phyloP scores from a whole-genome alignment of 176 grass and related monocot genomes.

The bread wheat (Triticum aestivum) region DNA sequence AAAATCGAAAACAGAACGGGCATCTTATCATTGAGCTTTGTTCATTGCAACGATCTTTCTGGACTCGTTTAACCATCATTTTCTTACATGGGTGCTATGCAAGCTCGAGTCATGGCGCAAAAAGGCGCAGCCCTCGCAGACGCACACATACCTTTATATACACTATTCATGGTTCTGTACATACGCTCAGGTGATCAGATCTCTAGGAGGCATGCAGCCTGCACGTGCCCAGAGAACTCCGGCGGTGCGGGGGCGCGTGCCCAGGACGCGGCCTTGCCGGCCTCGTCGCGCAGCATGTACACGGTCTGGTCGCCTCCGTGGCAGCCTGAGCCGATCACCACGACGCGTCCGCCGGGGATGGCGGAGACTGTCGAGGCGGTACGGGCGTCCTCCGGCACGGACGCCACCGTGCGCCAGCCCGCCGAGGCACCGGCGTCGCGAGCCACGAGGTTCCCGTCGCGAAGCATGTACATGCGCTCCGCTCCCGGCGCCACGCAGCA shows the following conservation, averaged over 20 bases:
- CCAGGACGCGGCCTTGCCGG: slow-evolving; percentile 47
- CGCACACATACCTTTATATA: background rate
- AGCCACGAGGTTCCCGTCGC: slow-evolving; percentile 46
- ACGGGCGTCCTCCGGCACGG: slow-evolving; percentile 58
- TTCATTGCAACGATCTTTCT: background rate
- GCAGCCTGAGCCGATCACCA: slow-evolving; percentile 56
- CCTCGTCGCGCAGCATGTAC: slow-evolving; percentile 47
- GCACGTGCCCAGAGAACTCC: slow-evolving; percentile 76
- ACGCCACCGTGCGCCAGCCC: slow-evolving; percentile 49
- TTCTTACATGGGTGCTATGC: background rate
- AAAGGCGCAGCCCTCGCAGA: too few species aligned
- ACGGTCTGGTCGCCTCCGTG: slow-evolving; percentile 57
- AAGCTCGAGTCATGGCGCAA: background rate
- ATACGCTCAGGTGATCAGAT: slow-evolving; percentile 28
- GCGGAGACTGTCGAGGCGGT: slow-evolving; percentile 32
- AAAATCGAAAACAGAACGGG: background rate
- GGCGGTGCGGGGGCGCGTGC: slow-evolving; percentile 25
- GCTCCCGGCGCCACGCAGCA: slow-evolving; percentile 39
- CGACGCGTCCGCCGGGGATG: slow-evolving; percentile 34
- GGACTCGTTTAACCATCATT: background rate
- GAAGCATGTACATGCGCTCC: slow-evolving; percentile 58
- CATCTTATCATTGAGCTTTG: background rate
- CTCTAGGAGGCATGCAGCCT: slow-evolving; percentile 55
- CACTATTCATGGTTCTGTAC: background rate
- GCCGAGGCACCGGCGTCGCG: slow-evolving; percentile 26